Evolutionary conservation across 345 rosid species (phyloP).

Genomic region (Populus alba): DNA sequence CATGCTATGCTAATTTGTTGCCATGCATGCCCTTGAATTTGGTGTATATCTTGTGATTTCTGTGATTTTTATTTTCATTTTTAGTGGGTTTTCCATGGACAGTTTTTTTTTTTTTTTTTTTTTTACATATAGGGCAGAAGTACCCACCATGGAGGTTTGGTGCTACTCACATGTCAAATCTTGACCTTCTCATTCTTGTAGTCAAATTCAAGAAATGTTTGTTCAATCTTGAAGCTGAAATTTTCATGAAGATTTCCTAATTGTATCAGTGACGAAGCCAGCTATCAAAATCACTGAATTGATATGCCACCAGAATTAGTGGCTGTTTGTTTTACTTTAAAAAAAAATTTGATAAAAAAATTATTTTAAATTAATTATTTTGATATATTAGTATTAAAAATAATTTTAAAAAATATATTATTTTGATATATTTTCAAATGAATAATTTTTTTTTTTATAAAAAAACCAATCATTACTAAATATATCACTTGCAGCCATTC

Average conservation of each 20-base stretch:
- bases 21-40: background rate
- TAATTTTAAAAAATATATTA: too few species aligned
- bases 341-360: too few species aligned
- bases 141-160: background rate
- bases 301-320: background rate
- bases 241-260: background rate
- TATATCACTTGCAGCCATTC: background rate
- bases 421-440: too few species aligned
- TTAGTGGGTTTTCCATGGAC: background rate
- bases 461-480: too few species aligned
- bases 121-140: background rate
- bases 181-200: background rate
- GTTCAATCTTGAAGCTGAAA: background rate
- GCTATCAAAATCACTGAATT: background rate
- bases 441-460: too few species aligned
- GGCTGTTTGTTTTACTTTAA: too few species aligned
- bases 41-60: conserved; percentile 4
- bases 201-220: conserved; percentile 8
- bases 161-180: background rate
- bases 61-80: background rate
- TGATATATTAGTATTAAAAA: fast-evolving
- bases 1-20: background rate
- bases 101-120: too few species aligned
- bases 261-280: background rate
- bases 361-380: too few species aligned